phyloP scores from a whole-genome alignment of 768 basidiomycete genomes.

The Xerocomellus intermedius region DNA sequence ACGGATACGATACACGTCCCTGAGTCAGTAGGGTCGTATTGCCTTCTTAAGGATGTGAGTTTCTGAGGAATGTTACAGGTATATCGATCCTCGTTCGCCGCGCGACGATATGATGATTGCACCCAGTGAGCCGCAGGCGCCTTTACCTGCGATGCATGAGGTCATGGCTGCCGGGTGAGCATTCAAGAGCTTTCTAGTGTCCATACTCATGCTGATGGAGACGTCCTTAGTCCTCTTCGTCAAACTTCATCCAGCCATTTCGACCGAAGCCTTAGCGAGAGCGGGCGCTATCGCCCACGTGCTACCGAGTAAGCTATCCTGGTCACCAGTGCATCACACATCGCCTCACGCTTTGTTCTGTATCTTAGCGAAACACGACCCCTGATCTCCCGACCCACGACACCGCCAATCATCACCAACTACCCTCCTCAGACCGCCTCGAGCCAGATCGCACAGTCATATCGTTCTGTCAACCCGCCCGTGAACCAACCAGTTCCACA shows the following conservation, averaged over 20 bases:
- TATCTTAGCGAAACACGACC: conserved; percentile 51
- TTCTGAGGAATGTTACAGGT: conserved; percentile 7
- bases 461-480: conserved; percentile 16
- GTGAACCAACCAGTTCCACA: conserved; percentile 30
- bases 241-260: conserved; percentile 17
- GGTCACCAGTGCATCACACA: no score
- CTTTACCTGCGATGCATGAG: conserved; percentile 35
- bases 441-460: conserved; percentile 25
- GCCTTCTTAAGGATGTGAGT: not conserved
- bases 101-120: conserved; percentile 29
- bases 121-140: conserved; percentile 27
- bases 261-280: conserved; percentile 17
- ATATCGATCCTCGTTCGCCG: conserved; percentile 32
- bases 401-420: conserved; percentile 28
- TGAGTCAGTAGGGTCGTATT: conserved; percentile 21
- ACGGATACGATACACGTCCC: conserved; percentile 30
- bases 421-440: conserved; percentile 20
- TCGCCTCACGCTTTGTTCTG: not conserved
- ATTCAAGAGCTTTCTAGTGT: not conserved
- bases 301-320: conserved; percentile 26
- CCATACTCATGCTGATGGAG: not conserved
- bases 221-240: conserved; percentile 14
- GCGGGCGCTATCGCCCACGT: conserved; percentile 9
- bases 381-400: conserved; percentile 41
- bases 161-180: conserved; percentile 28